These are phyloP conservation scores for Ascoidea tarda DNA, from an alignment of 805 yeast species.

Conservation along the genomic window DNA sequence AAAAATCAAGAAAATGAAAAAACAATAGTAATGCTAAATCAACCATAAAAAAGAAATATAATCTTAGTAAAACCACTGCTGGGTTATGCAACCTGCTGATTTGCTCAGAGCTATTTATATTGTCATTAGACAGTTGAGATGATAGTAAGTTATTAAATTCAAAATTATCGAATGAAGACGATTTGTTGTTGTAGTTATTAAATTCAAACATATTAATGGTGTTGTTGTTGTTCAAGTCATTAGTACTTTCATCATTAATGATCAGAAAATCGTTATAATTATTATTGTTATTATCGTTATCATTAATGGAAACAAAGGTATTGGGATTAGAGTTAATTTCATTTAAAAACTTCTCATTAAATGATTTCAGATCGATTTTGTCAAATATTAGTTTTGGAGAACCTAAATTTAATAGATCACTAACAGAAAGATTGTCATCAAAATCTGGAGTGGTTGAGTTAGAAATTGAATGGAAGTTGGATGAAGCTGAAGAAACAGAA, in stretches of 20 bases:
- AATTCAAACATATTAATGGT: neutral
- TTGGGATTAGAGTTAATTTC: neutral
- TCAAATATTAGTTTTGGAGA: neutral
- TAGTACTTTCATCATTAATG: neutral
- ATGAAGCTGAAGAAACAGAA: neutral
- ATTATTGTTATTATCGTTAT: neutral
- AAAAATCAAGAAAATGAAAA: neutral
- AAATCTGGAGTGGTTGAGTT: neutral
- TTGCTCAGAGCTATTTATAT: too few species aligned
- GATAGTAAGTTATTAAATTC: too few species aligned
- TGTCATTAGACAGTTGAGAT: too few species aligned
- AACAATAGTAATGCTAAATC: too few species aligned
- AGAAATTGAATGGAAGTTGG: neutral
- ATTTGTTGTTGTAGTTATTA: too few species aligned
- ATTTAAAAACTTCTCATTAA: too few species aligned
- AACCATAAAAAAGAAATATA: neutral
- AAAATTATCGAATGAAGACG: too few species aligned
- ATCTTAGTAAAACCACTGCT: neutral
- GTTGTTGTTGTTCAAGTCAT: too few species aligned
- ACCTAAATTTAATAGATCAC: neutral
- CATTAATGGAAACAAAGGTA: neutral
- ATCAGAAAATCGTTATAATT: too few species aligned
- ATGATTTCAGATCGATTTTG: neutral
- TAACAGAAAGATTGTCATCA: neutral
- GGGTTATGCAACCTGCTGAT: neutral